A percentile compares a stretch with the other conserved stretches of the same genome.
These are phyloP conservation scores for Naganishia vaughanmartiniae DNA, from an alignment of 768 basidiomycete species.

Conservation along the genomic window DNA sequence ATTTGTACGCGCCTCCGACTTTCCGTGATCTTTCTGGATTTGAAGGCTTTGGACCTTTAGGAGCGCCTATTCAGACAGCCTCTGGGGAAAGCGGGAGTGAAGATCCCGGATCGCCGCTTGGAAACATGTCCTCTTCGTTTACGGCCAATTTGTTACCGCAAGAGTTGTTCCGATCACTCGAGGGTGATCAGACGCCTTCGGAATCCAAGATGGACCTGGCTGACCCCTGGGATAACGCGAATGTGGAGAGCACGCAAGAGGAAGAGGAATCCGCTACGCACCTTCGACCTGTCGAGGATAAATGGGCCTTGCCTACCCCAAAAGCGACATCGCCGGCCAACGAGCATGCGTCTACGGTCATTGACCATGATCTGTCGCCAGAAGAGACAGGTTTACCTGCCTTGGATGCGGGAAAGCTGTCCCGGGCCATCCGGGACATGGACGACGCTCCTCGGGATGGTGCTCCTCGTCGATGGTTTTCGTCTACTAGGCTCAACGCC, in stretches of 20 bases:
- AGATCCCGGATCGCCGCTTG: conserved; percentile 52
- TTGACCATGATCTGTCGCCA: background rate
- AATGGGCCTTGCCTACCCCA: conserved; percentile 26
- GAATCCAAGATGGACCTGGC: conserved; percentile 31
- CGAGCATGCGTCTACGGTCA: conserved; percentile 5
- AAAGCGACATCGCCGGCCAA: conserved; percentile 16
- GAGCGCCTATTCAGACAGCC: conserved; percentile 18
- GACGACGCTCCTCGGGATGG: background rate
- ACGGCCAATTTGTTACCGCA: conserved; percentile 51
- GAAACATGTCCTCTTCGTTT: conserved; percentile 50
- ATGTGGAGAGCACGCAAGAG: background rate
- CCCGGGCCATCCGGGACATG: conserved; percentile 10
- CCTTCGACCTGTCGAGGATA: conserved; percentile 28
- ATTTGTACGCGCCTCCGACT: conserved; percentile 14
- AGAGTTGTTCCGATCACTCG: conserved; percentile 50
- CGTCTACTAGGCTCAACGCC: conserved; percentile 37
- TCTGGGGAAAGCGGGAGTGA: conserved; percentile 19
- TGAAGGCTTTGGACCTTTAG: conserved; percentile 51
- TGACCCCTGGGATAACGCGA: conserved; percentile 10
- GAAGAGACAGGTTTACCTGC: conserved; percentile 9
- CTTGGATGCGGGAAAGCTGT: conserved; percentile 8
- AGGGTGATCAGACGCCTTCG: conserved; percentile 46
- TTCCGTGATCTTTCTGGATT: conserved; percentile 47
- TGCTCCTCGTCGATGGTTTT: conserved; percentile 44
- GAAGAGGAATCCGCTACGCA: conserved; percentile 9